Evolutionary conservation across 1,284 basidiomycete genomes (phyloP).

Genomic region (Xerocomus nothofagi): DNA sequence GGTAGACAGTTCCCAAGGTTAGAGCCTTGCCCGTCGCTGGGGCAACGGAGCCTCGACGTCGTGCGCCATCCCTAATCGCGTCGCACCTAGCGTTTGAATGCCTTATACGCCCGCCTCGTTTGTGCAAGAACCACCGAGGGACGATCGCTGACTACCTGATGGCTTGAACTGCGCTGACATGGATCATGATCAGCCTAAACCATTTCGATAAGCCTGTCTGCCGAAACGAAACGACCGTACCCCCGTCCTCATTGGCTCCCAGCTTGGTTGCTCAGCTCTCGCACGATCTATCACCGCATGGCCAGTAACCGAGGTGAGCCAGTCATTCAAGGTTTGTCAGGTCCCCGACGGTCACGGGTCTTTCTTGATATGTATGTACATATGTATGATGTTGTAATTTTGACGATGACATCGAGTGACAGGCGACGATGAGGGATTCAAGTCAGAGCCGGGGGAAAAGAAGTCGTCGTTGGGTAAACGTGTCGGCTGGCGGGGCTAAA

Average conservation of each 20-base stretch:
- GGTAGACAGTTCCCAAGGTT: no score
- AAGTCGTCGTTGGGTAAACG: no score
- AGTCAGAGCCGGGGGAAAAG: no score
- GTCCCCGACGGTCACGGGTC: neutral
- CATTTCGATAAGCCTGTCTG: neutral
- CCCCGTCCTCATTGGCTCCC: constrained; percentile 17
- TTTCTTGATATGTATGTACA: no score
- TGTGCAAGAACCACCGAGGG: no score
- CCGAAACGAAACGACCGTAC: neutral
- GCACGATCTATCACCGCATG: no score
- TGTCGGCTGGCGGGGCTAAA: no score
- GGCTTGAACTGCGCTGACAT: neutral
- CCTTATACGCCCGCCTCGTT: no score
- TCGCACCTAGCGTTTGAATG: no score
- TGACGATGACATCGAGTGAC: no score
- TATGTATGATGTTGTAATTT: no score
- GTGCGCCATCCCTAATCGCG: neutral
- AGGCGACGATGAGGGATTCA: no score
- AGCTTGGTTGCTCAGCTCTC: constrained; percentile 12
- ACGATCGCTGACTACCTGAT: neutral
- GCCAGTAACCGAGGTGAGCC: constrained; percentile 34
- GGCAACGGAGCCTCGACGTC: neutral
- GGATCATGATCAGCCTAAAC: neutral
- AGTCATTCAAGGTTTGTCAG: constrained; percentile 32
- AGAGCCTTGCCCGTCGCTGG: neutral